These are phyloP conservation scores for Leccinum angustisporum DNA, from an alignment of 1,284 basidiomycete genomes.

Conservation along the genomic window DNA sequence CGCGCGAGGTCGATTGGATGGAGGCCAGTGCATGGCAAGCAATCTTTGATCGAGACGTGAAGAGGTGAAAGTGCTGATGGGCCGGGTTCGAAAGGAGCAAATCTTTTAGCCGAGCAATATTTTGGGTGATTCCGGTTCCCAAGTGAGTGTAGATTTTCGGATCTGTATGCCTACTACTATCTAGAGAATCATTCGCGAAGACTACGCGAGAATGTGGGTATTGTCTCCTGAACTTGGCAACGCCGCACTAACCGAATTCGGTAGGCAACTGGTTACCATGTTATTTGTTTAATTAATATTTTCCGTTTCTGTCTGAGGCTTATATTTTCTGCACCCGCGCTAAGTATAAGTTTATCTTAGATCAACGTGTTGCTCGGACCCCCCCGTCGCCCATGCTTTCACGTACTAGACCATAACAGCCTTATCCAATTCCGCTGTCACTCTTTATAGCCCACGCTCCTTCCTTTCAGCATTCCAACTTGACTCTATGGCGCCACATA, in stretches of 20 bases:
- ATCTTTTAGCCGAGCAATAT: background rate
- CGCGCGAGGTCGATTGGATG: constrained; percentile 43
- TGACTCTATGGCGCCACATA: constrained; percentile 23
- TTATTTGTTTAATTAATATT: constrained; percentile 6
- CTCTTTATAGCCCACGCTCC: constrained; percentile 10
- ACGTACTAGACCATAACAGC: background rate
- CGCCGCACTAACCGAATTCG: constrained; percentile 10
- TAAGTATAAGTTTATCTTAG: constrained; percentile 13
- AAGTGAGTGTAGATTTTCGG: background rate
- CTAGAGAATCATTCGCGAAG: too few relatives aligned
- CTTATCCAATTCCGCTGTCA: constrained; percentile 6
- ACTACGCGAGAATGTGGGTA: background rate
- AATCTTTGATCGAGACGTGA: constrained; percentile 30
- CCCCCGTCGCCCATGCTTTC: constrained; percentile 8
- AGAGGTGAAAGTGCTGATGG: constrained; percentile 23
- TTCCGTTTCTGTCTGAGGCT: constrained; percentile 4
- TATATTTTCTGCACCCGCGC: background rate
- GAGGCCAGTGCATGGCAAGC: constrained; percentile 32
- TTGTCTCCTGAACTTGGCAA: constrained; percentile 10
- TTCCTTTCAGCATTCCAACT: constrained; percentile 9
- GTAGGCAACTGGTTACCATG: background rate
- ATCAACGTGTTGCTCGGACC: background rate
- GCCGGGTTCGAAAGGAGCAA: background rate
- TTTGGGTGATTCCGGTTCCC: background rate
- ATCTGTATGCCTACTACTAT: background rate